Base-by-base conservation (phyloP, 2,329 filamentous ascomycete genomes). In the Sporothrix schenckii region DNA sequence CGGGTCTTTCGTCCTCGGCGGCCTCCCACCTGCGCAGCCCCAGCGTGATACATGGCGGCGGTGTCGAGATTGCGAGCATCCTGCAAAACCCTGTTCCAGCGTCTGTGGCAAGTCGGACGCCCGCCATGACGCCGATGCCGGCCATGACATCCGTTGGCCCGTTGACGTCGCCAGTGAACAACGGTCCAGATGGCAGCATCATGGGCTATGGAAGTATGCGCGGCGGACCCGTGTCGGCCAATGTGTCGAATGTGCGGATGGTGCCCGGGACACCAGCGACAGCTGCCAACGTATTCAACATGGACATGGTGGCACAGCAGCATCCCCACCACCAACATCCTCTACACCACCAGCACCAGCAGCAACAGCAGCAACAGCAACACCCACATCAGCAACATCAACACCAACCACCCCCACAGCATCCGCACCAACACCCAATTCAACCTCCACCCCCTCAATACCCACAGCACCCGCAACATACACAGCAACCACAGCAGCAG, bases 61-160 rank as follows among this genome's bases (percentile, higher is more conserved):
- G 66, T 13, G 66, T 68, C 2, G 66, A 68, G 66, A 68, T 68
- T 24, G 66, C 66, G 3, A 27, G 27, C 16, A 68, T 68, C 19
- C 54, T 49, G 4, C 53, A 68, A 13, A 68, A 56, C 19, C 66
- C 66, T 16, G 53, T 68, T 2, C 66, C 66, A 16, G 52, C 49
- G 30, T 50, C 47, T n/a, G 30, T 49, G 4, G 30, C 52, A 6
- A 16, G 44, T 6, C 47, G 39, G 24, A 56, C 66, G 13, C 24
- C 49, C 13, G 50, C 47, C 50, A 54, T 66, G 63, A 66, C 61
- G 3, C 61, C 61, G 13, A 50, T 66, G 44, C 41, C 44, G 44
- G 24, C 14, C 44, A 66, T 66, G 24, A 34, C 61, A 1, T 50
- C 44, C 24, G 11, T 52, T 49, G 44, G 44, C 7, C 34, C 61